Evolutionary conservation across 2,329 filamentous ascomycete genomes (phyloP).

Genomic region (Ambrosiella xylebori): DNA sequence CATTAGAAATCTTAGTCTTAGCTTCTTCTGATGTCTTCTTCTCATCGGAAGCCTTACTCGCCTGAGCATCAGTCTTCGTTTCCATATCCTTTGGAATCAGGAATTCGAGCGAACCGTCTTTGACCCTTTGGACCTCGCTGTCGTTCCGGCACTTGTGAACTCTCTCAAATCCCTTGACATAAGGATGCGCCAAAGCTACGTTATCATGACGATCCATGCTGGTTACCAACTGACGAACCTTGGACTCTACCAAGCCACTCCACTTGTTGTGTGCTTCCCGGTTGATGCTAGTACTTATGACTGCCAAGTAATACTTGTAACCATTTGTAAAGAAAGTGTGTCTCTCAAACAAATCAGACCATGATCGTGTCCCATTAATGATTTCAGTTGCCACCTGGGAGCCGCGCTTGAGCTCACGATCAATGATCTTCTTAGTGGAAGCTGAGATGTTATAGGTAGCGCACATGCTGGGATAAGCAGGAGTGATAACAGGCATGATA

Average conservation of each 20-base stretch:
- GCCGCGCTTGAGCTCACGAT: slow-evolving; percentile 64
- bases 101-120: slow-evolving; percentile 34
- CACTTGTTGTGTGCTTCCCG: slow-evolving; percentile 75
- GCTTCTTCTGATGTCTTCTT: not conserved
- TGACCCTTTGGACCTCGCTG: slow-evolving; percentile 33
- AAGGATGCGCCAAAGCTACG: slow-evolving; percentile 73
- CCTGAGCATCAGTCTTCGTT: slow-evolving; percentile 19
- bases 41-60: slow-evolving; percentile 4
- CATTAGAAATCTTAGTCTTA: not conserved
- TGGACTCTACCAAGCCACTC: slow-evolving; percentile 87
- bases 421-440: slow-evolving; percentile 72
- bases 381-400: slow-evolving; percentile 65
- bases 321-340: slow-evolving; percentile 86
- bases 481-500: slow-evolving; percentile 96
- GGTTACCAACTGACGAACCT: slow-evolving; percentile 69
- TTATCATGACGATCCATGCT: slow-evolving; percentile 65
- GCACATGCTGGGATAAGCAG: slow-evolving; percentile 95
- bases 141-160: slow-evolving; percentile 50
- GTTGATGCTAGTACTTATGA: slow-evolving; percentile 65
- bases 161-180: slow-evolving; percentile 82
- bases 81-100: slow-evolving; percentile 19
- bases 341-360: slow-evolving; percentile 77
- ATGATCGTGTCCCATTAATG: slow-evolving; percentile 55
- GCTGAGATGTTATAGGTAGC: slow-evolving; percentile 84
- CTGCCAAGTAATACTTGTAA: slow-evolving; percentile 89